Evolutionary conservation across 2,329 filamentous ascomycete species (phyloP), one percentile per base, ranked within the genome.

Genomic region (Ambrosiella cleistominuta): DNA sequence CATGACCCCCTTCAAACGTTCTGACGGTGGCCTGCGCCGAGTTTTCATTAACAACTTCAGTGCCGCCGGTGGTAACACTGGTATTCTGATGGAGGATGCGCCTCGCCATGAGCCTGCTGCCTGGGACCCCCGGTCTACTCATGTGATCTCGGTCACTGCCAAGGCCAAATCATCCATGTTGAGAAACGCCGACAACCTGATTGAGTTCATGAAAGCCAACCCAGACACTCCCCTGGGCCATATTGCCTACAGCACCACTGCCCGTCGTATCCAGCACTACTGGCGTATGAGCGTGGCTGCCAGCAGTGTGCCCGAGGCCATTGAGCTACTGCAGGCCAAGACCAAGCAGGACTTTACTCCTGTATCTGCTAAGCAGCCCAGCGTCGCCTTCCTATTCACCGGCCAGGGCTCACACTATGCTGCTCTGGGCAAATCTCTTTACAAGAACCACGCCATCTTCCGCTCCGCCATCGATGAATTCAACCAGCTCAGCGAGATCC

Each of bases 51-150:
- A 87, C 70, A 85, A 85, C 69, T 86, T 85, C 65, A 79, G 78
- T 62, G 84, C 83, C 6, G 81, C 83, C 57, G 83, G 83, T 62
- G 83, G 84, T 39, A 88, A 88, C 68, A 85, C 83, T 1, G 79
- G 81, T 13, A 66, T 86, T 27, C 67, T 87, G 6, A 64, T 87
- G 1, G 80, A 86, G 64, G 82, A 86, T 61, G 78, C 72, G 0
- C 79, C 79, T 56, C 65, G 72, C 4, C 69, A 74, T 2, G 64
- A 65, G 7, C 68, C 75, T 35, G 79, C 81, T 9, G 64, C 62
- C 9, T 59, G 63, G 2, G 81, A 85, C 62, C 70, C 77, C 7
- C 75, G 83, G 17, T 69, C 68, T n/a, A 71, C 72, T 1, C 78
- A 85, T 55, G 66, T 81, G n/a, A 70, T 86, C 42, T 71, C 78